These are phyloP conservation scores for Aegilops sharonensis DNA, from an alignment of 176 grass and related monocot genomes.

Conservation along the genomic window DNA sequence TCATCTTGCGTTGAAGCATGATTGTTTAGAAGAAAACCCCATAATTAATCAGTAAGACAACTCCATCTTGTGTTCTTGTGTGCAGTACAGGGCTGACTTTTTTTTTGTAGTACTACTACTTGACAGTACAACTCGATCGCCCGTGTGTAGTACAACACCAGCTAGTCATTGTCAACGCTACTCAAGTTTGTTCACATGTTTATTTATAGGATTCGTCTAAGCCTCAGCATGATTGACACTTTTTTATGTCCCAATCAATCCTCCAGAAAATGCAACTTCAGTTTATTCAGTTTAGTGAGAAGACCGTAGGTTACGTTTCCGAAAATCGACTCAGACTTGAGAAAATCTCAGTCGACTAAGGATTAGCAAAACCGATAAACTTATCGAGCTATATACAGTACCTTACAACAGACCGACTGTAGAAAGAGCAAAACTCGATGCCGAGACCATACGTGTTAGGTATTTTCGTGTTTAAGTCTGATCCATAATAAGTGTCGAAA, in stretches of 20 bases:
- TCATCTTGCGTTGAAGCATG: neutral
- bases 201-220: neutral
- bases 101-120: conserved; percentile 28
- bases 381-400: no score
- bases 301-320: neutral
- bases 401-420: no score
- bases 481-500: no score
- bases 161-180: neutral
- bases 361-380: no score
- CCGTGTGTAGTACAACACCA: neutral
- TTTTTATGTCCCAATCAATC: no score
- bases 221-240: no score
- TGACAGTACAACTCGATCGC: neutral
- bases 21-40: neutral
- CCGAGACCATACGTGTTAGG: no score
- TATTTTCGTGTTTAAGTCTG: no score
- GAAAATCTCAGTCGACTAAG: neutral
- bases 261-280: neutral
- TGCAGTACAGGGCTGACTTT: conserved; percentile 51
- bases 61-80: neutral
- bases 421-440: no score
- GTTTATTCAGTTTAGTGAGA: neutral
- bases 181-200: neutral
- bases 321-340: neutral
- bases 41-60: neutral